Conservation (phyloP, 1,139 yeast species). For the Blastobotrys illinoisensis region DNA sequence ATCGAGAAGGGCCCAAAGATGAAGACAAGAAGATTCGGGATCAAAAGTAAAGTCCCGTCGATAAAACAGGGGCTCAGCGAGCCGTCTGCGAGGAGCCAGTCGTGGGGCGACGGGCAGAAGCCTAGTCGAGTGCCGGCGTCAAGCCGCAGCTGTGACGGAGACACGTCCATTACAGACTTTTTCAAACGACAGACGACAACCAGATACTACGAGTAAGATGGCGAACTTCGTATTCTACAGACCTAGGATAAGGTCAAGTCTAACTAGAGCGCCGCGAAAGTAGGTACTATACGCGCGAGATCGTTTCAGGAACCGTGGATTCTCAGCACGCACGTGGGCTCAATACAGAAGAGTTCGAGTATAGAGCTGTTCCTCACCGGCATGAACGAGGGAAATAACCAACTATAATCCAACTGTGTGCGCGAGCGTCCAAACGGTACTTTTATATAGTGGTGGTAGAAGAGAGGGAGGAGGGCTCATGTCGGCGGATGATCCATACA, state of each 20-base stretch:
- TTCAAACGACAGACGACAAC: not conserved
- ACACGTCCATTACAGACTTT: not conserved
- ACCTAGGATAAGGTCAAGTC: not conserved
- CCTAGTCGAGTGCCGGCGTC: not conserved
- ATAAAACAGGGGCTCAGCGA: constrained; percentile 78
- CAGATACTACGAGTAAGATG: not conserved
- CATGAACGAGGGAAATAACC: not conserved
- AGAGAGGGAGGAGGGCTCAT: not conserved
- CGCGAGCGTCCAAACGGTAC: not conserved
- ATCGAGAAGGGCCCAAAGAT: constrained; percentile 46
- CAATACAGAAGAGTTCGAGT: not conserved
- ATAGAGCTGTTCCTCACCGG: not conserved
- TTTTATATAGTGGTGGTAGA: not conserved
- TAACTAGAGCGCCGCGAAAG: not conserved
- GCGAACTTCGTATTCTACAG: not conserved
- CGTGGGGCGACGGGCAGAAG: not conserved
- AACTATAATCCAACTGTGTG: not conserved
- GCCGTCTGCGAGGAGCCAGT: constrained; percentile 39
- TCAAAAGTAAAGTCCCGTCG: constrained; percentile 56
- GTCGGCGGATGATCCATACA: not conserved
- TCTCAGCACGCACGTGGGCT: not conserved
- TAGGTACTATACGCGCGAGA: not conserved
- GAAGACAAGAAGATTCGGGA: constrained; percentile 48
- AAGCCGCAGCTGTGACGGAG: not conserved
- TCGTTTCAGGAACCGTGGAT: not conserved